phyloP scores from a whole-genome alignment of 1,139 yeast genomes.

The Debaryomyces sp. region DNA sequence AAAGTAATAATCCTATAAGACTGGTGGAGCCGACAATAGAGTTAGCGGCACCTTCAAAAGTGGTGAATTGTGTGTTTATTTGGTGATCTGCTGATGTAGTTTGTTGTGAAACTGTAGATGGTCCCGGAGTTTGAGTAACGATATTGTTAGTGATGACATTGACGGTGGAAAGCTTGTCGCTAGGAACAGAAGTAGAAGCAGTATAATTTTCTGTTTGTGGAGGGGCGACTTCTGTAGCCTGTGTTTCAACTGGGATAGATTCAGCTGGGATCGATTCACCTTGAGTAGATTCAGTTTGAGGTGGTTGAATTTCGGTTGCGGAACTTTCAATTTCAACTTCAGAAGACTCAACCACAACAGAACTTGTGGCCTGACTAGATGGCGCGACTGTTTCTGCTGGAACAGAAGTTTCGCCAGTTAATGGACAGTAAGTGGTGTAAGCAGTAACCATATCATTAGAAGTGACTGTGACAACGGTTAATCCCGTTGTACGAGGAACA shows the following conservation, averaged over 20 bases:
- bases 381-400: slow-evolving; percentile 8
- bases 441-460: slow-evolving; percentile 27
- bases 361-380: not conserved
- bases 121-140: slow-evolving; percentile 28
- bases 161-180: slow-evolving; percentile 20
- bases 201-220: slow-evolving; percentile 6
- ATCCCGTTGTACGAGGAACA: slow-evolving; percentile 42
- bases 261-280: slow-evolving; percentile 9
- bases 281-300: slow-evolving; percentile 10
- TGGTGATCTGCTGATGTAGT: slow-evolving; percentile 9
- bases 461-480: slow-evolving; percentile 41
- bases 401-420: slow-evolving; percentile 23
- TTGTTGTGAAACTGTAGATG: slow-evolving; percentile 10
- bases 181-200: not conserved
- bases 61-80: slow-evolving; percentile 13
- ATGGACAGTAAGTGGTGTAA: slow-evolving; percentile 47
- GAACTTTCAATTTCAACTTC: not conserved
- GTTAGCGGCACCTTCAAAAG: slow-evolving; percentile 19
- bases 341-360: not conserved
- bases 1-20: slow-evolving; percentile 7
- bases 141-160: slow-evolving; percentile 36
- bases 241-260: slow-evolving; percentile 1
- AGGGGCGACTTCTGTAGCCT: slow-evolving; percentile 10
- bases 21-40: slow-evolving; percentile 8
- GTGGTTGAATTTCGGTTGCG: slow-evolving; percentile 8